These are phyloP conservation scores for Forsythia viridissima DNA, from an alignment of 257 asterid genomes.

Conservation along the genomic window DNA sequence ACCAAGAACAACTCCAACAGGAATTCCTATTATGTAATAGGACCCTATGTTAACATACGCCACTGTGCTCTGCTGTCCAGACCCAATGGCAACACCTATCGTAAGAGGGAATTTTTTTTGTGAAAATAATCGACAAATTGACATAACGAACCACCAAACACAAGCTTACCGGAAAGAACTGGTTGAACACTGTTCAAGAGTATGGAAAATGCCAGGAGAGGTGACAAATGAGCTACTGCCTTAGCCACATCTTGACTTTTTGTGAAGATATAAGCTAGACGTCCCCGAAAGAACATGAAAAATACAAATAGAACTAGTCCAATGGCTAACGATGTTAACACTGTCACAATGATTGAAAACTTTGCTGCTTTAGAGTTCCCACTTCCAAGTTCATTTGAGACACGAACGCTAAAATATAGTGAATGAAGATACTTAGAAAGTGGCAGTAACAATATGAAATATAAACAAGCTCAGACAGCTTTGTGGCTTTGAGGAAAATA, in stretches of 20 bases:
- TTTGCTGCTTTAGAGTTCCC: slow-evolving; percentile 66
- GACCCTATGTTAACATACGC: slow-evolving; percentile 60
- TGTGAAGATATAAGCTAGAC: slow-evolving; percentile 63
- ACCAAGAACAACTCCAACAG: slow-evolving; percentile 59
- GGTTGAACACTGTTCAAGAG: slow-evolving; percentile 69
- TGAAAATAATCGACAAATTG: too few relatives aligned
- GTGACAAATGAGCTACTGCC: slow-evolving; percentile 54
- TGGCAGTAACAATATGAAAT: neutral
- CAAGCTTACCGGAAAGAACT: slow-evolving; percentile 60
- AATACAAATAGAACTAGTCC: slow-evolving; percentile 48
- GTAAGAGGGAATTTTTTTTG: neutral
- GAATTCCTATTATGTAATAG: slow-evolving; percentile 65
- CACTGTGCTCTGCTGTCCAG: slow-evolving; percentile 67
- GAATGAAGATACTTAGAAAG: neutral
- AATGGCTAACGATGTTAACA: slow-evolving; percentile 43
- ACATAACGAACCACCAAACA: neutral
- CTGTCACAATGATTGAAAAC: slow-evolving; percentile 46
- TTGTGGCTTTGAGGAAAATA: neutral
- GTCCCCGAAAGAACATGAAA: slow-evolving; percentile 55
- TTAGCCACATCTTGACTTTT: slow-evolving; percentile 38
- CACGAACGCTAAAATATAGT: slow-evolving; percentile 51
- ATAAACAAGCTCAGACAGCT: neutral
- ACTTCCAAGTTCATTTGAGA: slow-evolving; percentile 71
- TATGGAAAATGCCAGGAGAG: slow-evolving; percentile 64
- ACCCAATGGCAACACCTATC: slow-evolving; percentile 71